A percentile compares a stretch with the other conserved stretches of the same genome.
phyloP scores from a whole-genome alignment of 495 filamentous ascomycete species.

The Neurospora sp. region DNA sequence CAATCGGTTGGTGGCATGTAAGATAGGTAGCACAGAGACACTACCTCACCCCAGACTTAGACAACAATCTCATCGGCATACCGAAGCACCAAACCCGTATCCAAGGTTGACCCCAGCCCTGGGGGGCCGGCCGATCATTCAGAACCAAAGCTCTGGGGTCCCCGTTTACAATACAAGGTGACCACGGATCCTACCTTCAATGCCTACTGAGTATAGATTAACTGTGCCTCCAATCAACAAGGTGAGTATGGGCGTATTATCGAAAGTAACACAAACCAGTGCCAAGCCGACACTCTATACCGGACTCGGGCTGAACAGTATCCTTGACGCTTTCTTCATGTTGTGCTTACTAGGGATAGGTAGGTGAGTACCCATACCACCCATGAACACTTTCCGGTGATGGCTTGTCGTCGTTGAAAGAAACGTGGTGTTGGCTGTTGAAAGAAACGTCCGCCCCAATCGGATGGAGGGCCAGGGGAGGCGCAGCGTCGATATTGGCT shows the following conservation, averaged over 20 bases:
- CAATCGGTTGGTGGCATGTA: not conserved
- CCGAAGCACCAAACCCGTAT: not conserved
- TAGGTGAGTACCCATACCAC: not conserved
- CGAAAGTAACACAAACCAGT: not conserved
- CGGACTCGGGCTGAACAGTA: not conserved
- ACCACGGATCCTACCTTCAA: not conserved
- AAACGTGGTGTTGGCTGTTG: not conserved
- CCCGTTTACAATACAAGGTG: not conserved
- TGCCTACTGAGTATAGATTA: not conserved
- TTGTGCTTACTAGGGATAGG: not conserved
- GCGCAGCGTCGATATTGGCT: not conserved
- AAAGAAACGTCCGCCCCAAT: not conserved
- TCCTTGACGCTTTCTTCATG: not conserved
- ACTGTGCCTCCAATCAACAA: not conserved
- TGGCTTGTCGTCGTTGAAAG: not conserved
- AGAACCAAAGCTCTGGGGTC: not conserved
- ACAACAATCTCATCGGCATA: not conserved
- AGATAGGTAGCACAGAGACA: not conserved
- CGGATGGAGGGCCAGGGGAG: not conserved
- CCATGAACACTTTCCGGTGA: not conserved
- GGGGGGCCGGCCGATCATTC: not conserved
- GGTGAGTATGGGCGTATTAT: not conserved
- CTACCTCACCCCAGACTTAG: not conserved
- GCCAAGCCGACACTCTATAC: not conserved
- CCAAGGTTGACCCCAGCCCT: not conserved